Conservation (phyloP, 75 land plant species). For the Picea sitchensis region DNA sequence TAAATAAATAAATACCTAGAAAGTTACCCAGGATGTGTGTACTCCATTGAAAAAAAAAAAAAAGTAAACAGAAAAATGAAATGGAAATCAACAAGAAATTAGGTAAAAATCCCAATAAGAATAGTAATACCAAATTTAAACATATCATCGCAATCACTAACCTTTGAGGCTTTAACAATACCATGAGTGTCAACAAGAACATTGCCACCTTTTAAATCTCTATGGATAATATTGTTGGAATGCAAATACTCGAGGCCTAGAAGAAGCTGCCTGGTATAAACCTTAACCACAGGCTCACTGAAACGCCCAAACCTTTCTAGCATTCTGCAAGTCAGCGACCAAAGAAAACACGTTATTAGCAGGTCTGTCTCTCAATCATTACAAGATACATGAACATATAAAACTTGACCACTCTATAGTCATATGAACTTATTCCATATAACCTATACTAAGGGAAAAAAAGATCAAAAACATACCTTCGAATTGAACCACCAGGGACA, state of each 20-base stretch:
- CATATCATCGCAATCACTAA: not conserved
- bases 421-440: not conserved
- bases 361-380: not conserved
- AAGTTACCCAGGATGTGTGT: too few relatives aligned
- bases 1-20: too few relatives aligned
- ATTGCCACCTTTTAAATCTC: slow-evolving; percentile 44
- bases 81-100: too few relatives aligned
- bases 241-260: slow-evolving; percentile 39
- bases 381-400: not conserved
- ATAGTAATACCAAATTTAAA: not conserved
- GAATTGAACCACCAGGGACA: slow-evolving; percentile 48
- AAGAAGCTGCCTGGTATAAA: slow-evolving; percentile 35
- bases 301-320: slow-evolving; percentile 43
- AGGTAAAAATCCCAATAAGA: not conserved
- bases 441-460: not conserved
- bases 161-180: slow-evolving; percentile 40
- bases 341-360: not conserved
- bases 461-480: slow-evolving; percentile 17
- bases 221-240: slow-evolving; percentile 35
- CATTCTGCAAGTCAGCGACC: slow-evolving; percentile 26
- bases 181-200: slow-evolving; percentile 42
- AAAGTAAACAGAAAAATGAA: too few relatives aligned
- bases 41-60: too few relatives aligned
- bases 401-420: not conserved
- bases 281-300: slow-evolving; percentile 28